Evolutionary conservation across 2,329 filamentous ascomycete species (phyloP), one percentile per base, ranked within the genome.

Genomic region (Cordyceps javanica): DNA sequence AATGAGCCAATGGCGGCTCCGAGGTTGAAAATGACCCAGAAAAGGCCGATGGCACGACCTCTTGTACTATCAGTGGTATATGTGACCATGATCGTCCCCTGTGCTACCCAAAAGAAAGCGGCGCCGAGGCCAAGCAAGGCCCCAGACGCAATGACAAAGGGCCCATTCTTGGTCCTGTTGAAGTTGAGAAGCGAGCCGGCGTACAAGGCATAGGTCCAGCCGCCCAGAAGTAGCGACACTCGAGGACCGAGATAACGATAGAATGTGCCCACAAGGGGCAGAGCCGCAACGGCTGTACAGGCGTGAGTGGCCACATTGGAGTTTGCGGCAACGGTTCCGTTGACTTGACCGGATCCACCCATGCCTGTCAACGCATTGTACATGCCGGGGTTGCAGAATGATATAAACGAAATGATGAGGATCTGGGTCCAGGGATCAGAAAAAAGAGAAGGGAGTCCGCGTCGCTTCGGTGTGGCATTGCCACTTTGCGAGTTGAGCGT

Each of bases 11-110:
- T 70, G 16, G 70, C 73, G n/a, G 74, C 74, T 32, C 75, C 75
- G 2, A 77, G 68, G 34, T 77, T 77, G 66, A 77, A 77, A 57
- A 77, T 73, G 58, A 76, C 67, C 75, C 75, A 77, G 62, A 77
- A 77, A 3, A 66, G 64, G 41, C 72, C 74, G 46, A 76, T 75
- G 30, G 72, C 71, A 14, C 74, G 71, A 6, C 75, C 75, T 59
- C 74, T 76, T 52, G 74, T 26, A 14, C 11, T 11, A 13, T 45
- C 41, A 9, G 23, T 34, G 16, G 52, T 42, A 21, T 55, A 55
- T 1, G 41, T 23, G 32, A 46, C 42, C 52, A 55, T 55, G 34
- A 55, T 38, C 9, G 41, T 38, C 11, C 52, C 52, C 41, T 55
- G 52, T 7, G 52, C 52, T 16, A 39, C 42, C 52, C 52, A 55